Evolutionary conservation across 169 alveolate genomes (phyloP).

Genomic region (Besnoitia besnoiti): DNA sequence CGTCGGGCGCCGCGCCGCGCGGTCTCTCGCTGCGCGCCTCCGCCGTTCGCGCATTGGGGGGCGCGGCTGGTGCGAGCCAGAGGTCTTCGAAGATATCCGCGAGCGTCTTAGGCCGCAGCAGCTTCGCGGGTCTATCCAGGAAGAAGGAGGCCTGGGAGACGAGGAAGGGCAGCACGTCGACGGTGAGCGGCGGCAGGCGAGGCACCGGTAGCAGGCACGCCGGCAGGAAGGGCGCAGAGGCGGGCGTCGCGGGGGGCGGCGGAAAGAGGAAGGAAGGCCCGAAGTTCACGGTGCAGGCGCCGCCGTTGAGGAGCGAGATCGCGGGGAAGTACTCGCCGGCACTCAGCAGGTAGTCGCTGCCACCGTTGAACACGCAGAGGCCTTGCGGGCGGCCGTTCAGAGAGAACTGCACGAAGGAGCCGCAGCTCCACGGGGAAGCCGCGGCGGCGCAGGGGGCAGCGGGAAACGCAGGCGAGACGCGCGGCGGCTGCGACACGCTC

Average conservation of each 20-base stretch:
- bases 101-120: constrained; percentile 54
- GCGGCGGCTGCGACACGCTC: not conserved
- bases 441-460: not conserved
- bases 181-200: constrained; percentile 59
- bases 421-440: constrained; percentile 9
- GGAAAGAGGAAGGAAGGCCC: constrained; percentile 62
- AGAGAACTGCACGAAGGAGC: constrained; percentile 55
- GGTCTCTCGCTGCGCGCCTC: not conserved
- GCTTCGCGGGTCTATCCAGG: constrained; percentile 28
- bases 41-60: not conserved
- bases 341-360: not conserved
- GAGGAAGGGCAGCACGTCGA: constrained; percentile 46
- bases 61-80: not conserved
- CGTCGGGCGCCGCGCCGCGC: not conserved
- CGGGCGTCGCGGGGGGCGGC: constrained; percentile 29
- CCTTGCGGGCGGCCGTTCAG: constrained; percentile 51
- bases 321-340: constrained; percentile 64
- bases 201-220: constrained; percentile 70
- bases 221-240: constrained; percentile 43
- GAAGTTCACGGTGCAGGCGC: constrained; percentile 53
- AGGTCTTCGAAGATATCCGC: constrained; percentile 52
- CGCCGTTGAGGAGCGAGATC: constrained; percentile 53
- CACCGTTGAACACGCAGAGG: constrained; percentile 31
- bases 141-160: constrained; percentile 39
- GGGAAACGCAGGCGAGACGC: not conserved